Evolutionary conservation across 495 filamentous ascomycete genomes (phyloP).

Genomic region (Copromyces sp.): DNA sequence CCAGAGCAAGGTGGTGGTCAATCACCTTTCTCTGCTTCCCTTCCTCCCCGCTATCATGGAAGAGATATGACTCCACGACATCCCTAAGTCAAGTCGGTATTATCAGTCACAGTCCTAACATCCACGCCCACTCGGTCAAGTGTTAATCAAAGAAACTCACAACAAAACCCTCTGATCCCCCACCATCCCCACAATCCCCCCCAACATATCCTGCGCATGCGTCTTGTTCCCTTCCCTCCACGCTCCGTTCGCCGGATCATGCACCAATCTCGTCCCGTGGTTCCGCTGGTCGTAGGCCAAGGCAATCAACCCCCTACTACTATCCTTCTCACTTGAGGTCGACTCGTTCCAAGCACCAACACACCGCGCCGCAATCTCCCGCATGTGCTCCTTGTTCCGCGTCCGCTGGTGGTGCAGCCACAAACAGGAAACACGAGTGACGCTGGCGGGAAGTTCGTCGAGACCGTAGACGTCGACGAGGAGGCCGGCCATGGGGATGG

Average conservation of each 20-base stretch:
- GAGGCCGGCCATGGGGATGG: constrained; percentile 64
- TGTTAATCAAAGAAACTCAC: constrained; percentile 8
- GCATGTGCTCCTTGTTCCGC: constrained; percentile 61
- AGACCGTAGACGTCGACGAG: constrained; percentile 70
- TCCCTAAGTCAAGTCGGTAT: constrained; percentile 43
- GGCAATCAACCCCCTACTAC: constrained; percentile 52
- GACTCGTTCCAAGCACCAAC: constrained; percentile 26
- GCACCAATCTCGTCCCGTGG: constrained; percentile 63
- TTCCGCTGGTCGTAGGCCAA: constrained; percentile 85
- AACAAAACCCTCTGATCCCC: constrained; percentile 49
- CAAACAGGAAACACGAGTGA: constrained; percentile 52
- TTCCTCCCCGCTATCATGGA: constrained; percentile 37
- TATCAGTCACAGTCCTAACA: background rate
- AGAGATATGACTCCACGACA: constrained; percentile 65
- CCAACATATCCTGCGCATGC: constrained; percentile 87
- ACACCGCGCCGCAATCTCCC: constrained; percentile 26
- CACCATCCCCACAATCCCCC: constrained; percentile 51
- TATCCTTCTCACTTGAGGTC: background rate
- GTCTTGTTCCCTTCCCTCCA: constrained; percentile 73
- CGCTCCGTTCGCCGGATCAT: constrained; percentile 50
- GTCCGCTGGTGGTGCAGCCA: constrained; percentile 83
- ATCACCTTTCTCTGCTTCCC: constrained; percentile 32
- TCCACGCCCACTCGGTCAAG: background rate
- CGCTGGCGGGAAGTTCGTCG: constrained; percentile 48
- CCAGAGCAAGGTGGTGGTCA: constrained; percentile 62